These are phyloP conservation scores for Lasiosphaeris hirsuta DNA, from an alignment of 495 filamentous ascomycete species.

Conservation along the genomic window DNA sequence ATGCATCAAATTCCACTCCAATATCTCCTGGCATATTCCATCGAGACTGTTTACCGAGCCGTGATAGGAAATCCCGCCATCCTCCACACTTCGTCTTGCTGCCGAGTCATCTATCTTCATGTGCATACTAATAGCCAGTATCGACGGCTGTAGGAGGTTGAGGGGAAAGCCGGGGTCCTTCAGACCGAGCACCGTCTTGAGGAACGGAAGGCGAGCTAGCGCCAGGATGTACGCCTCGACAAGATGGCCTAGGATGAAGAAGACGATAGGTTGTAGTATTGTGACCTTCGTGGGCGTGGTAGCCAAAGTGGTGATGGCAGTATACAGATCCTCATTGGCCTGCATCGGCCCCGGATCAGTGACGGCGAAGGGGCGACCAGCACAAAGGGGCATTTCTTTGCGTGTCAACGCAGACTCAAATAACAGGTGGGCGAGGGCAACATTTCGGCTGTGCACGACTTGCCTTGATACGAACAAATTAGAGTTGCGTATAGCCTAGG, in stretches of 20 bases:
- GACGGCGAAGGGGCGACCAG: conserved; percentile 42
- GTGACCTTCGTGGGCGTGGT: conserved; percentile 29
- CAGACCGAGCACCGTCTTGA: conserved; percentile 38
- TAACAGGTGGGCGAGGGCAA: conserved; percentile 53
- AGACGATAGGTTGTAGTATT: conserved; percentile 39
- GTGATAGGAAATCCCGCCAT: conserved; percentile 53
- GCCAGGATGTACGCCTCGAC: conserved; percentile 41
- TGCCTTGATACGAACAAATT: conserved; percentile 22
- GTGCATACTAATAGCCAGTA: conserved; percentile 44
- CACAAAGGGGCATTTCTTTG: conserved; percentile 33
- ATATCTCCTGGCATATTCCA: conserved; percentile 50
- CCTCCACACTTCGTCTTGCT: conserved; percentile 42
- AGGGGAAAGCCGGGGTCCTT: conserved; percentile 32
- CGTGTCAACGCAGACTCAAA: conserved; percentile 52
- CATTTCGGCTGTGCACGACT: conserved; percentile 54
- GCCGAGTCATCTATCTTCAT: conserved; percentile 46
- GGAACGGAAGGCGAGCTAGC: conserved; percentile 31
- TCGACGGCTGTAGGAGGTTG: conserved; percentile 47
- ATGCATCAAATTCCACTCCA: conserved; percentile 44
- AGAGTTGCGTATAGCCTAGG: not conserved
- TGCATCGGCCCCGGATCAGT: conserved; percentile 38
- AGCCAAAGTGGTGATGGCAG: conserved; percentile 14
- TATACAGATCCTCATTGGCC: conserved; percentile 33
- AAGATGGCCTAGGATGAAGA: conserved; percentile 46
- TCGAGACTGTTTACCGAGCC: conserved; percentile 44